phyloP scores from a whole-genome alignment of 2,329 filamentous ascomycete genomes.

The Apiospora rasikravindrae region DNA sequence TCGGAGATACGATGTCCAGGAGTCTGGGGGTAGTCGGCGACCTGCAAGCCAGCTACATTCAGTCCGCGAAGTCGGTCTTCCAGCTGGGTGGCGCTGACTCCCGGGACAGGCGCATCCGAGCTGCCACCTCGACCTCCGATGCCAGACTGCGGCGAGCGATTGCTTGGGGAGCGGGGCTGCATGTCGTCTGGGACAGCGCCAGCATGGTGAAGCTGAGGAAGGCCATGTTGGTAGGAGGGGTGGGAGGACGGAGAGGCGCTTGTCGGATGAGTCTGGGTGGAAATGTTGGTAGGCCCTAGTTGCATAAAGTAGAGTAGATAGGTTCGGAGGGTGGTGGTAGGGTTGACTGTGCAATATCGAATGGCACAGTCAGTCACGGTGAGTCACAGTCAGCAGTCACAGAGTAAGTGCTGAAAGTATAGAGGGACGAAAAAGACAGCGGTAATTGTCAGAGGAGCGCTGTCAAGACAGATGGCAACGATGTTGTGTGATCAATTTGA shows the following conservation, averaged over 20 bases:
- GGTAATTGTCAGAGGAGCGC: neutral
- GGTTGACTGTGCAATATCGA: constrained; percentile 55
- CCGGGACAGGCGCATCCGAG: constrained; percentile 22
- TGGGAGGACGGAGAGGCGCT: constrained; percentile 41
- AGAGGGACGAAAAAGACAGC: neutral
- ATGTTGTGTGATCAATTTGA: neutral
- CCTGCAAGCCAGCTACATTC: constrained; percentile 45
- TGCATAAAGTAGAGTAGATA: constrained; percentile 66
- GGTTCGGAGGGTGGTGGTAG: constrained; percentile 35
- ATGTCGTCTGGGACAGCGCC: constrained; percentile 43
- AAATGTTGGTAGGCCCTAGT: constrained; percentile 55
- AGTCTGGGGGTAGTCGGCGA: constrained; percentile 35
- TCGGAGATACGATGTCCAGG: constrained; percentile 62
- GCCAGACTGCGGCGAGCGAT: neutral
- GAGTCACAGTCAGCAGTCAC: constrained; percentile 20
- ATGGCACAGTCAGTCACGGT: constrained; percentile 55
- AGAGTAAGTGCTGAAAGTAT: neutral
- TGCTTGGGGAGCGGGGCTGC: constrained; percentile 35
- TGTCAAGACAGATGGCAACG: neutral
- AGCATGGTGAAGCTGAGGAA: constrained; percentile 46
- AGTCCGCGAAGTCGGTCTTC: constrained; percentile 58
- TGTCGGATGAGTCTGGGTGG: constrained; percentile 32
- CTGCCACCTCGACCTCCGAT: constrained; percentile 21
- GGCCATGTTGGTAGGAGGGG: constrained; percentile 62
- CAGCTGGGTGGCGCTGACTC: constrained; percentile 42